These are phyloP conservation scores for Acanthamoeba triangularis DNA, from an alignment of 208 protist species.

Conservation along the genomic window DNA sequence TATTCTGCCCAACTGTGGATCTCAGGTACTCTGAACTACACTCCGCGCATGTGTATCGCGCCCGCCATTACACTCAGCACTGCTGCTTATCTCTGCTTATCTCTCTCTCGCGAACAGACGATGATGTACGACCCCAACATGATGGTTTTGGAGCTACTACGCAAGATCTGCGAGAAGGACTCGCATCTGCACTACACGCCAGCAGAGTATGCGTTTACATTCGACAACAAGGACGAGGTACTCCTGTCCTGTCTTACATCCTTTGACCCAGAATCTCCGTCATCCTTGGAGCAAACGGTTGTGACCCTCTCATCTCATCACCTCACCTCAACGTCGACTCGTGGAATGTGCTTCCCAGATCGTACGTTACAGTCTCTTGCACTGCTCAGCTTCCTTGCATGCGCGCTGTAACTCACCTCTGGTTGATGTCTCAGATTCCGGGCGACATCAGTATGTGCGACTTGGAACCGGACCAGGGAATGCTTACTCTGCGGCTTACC, in stretches of 20 bases:
- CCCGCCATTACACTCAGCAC: too few species aligned
- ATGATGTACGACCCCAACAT: constrained; percentile 39
- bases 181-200: neutral
- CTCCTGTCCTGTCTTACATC: too few species aligned
- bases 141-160: constrained; percentile 37
- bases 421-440: too few species aligned
- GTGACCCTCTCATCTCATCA: too few species aligned
- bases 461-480: neutral
- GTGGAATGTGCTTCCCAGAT: neutral
- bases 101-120: too few species aligned
- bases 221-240: constrained; percentile 6
- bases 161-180: constrained; percentile 45
- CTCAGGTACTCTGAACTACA: too few species aligned
- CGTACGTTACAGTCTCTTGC: neutral
- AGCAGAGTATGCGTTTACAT: constrained; percentile 19
- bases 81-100: too few species aligned
- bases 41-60: too few species aligned
- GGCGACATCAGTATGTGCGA: constrained; percentile 1
- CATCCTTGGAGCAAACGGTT: too few species aligned
- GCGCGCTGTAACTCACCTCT: too few species aligned
- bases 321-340: too few species aligned
- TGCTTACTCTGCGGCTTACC: neutral
- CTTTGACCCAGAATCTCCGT: too few species aligned
- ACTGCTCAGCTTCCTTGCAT: neutral
- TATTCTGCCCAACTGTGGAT: neutral